These are phyloP conservation scores for Solanum rostratum DNA, from an alignment of 257 asterid genomes.

Conservation along the genomic window DNA sequence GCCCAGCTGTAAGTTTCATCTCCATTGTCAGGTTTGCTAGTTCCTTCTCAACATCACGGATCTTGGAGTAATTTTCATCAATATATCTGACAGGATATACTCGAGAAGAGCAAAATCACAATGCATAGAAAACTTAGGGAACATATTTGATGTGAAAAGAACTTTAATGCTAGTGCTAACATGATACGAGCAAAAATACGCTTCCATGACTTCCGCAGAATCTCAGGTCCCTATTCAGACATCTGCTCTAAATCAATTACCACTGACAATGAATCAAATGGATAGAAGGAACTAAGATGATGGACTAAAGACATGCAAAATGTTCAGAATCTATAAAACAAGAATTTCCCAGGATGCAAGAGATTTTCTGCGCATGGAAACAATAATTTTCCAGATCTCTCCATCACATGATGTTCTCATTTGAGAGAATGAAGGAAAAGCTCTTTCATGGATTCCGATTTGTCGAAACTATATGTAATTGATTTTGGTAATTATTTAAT, in stretches of 20 bases:
- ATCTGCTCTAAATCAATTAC: not conserved
- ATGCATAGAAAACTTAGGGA: not conserved
- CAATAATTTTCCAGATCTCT: not conserved
- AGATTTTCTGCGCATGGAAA: not conserved
- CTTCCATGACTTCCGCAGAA: not conserved
- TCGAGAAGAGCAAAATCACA: not conserved
- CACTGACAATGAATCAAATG: not conserved
- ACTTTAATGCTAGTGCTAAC: not conserved
- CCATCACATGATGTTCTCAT: not conserved
- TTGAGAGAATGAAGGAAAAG: not conserved
- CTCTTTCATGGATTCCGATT: not conserved
- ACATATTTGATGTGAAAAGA: not conserved
- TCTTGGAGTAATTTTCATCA: slow-evolving; percentile 80
- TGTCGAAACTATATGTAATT: not conserved
- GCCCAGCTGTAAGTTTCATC: slow-evolving; percentile 95
- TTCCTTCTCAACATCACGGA: slow-evolving; percentile 97
- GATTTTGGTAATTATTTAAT: not conserved
- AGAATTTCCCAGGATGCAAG: not conserved
- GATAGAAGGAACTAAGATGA: not conserved
- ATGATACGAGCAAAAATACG: not conserved
- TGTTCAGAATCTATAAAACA: not conserved
- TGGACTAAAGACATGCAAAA: not conserved
- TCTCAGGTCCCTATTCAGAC: not conserved
- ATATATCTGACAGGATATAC: slow-evolving; percentile 54
- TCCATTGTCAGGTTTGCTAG: slow-evolving; percentile 66